Percentiles rank a stretch among this genome's conserved stretches.
Conservation (phyloP, 192 early-diverging fungal species). For the Backusella morwellensis region DNA sequence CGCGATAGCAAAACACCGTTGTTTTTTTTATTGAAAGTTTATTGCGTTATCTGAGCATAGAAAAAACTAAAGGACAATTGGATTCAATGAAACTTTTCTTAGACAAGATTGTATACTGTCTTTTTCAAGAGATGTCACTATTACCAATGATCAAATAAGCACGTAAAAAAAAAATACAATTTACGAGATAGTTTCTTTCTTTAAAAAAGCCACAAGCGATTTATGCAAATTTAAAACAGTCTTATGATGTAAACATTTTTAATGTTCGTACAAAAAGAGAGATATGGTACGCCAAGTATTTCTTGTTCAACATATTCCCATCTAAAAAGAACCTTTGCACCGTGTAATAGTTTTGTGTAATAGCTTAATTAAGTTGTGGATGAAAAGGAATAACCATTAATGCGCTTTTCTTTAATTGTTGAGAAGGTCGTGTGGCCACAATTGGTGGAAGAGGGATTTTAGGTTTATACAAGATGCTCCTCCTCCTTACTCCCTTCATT, state of each 20-base stretch:
- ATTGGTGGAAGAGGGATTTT: neutral
- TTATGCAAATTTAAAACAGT: slow-evolving; percentile 6
- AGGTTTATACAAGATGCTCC: neutral
- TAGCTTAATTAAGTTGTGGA: neutral
- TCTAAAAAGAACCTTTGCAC: neutral
- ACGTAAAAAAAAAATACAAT: neutral
- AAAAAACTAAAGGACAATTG: too few relatives aligned
- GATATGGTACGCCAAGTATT: neutral
- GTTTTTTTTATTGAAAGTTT: too few relatives aligned
- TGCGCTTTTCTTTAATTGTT: neutral
- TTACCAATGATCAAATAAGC: neutral
- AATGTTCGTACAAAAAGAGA: neutral
- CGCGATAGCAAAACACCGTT: neutral
- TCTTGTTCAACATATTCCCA: neutral
- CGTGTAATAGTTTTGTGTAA: neutral
- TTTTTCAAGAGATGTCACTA: neutral
- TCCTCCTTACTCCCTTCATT: too few relatives aligned
- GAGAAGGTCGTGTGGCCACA: neutral
- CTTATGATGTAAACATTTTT: neutral
- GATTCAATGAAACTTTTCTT: too few relatives aligned
- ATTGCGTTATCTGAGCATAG: too few relatives aligned
- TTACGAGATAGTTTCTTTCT: neutral
- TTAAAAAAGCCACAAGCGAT: neutral
- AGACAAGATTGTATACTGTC: too few relatives aligned
- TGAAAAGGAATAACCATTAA: neutral